Evolutionary conservation across 108 stramenopile genomes (phyloP).

Genomic region (Cyclotella sp.): DNA sequence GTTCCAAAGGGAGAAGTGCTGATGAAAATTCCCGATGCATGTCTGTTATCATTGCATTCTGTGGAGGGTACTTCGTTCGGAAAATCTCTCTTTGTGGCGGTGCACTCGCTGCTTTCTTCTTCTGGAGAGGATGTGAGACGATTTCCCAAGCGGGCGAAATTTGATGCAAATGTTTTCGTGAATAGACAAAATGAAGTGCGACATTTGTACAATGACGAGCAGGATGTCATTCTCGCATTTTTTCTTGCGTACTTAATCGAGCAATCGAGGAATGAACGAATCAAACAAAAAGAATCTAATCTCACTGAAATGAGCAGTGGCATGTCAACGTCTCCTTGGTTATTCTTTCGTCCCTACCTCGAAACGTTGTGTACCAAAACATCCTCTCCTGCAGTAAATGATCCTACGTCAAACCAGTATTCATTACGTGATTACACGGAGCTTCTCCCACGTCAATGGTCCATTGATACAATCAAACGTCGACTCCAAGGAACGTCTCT

Average conservation of each 20-base stretch:
- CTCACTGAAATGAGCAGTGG: neutral
- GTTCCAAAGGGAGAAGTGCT: slow-evolving; percentile 25
- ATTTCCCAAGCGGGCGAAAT: neutral
- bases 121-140: neutral
- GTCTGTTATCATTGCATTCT: slow-evolving; percentile 35
- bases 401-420: slow-evolving; percentile 7
- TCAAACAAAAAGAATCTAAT: neutral
- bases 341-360: slow-evolving; percentile 44
- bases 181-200: neutral
- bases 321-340: slow-evolving; percentile 4
- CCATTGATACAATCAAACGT: slow-evolving; percentile 27
- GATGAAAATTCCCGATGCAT: slow-evolving; percentile 35
- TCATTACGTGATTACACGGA: neutral
- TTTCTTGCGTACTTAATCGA: slow-evolving; percentile 47
- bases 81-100: slow-evolving; percentile 33
- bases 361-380: slow-evolving; percentile 32
- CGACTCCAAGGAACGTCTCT: slow-evolving; percentile 66
- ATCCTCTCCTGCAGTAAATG: neutral
- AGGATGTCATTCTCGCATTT: slow-evolving; percentile 54
- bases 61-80: slow-evolving; percentile 36
- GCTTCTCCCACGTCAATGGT: slow-evolving; percentile 71
- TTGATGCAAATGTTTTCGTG: neutral
- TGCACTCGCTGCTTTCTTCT: slow-evolving; percentile 19
- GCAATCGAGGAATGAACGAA: neutral
- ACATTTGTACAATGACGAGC: slow-evolving; percentile 37